Conservation (phyloP, 2,329 filamentous ascomycete species). For the Xylariaceae sp. region DNA sequence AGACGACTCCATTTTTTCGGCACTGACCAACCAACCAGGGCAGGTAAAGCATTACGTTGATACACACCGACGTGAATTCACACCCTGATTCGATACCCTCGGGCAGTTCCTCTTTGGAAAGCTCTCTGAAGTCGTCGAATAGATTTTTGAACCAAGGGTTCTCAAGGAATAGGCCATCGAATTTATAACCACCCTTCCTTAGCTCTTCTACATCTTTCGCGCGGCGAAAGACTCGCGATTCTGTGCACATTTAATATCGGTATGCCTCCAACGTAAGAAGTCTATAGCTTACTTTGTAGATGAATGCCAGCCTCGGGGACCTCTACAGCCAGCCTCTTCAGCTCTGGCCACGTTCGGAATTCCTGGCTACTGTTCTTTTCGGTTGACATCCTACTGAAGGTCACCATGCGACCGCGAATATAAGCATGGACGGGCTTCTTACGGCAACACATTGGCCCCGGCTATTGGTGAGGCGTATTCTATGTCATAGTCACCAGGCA, state of each 20-base stretch:
- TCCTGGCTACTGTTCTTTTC: constrained; percentile 32
- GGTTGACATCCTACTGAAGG: constrained; percentile 27
- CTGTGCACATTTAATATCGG: constrained; percentile 33
- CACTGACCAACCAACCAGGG: constrained; percentile 81
- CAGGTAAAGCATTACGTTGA: constrained; percentile 85
- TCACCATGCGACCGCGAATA: neutral
- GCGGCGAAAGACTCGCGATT: constrained; percentile 49
- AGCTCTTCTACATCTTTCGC: constrained; percentile 53
- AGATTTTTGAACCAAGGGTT: constrained; percentile 71
- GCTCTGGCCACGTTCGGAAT: constrained; percentile 30
- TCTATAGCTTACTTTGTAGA: constrained; percentile 27
- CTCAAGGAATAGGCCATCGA: constrained; percentile 62
- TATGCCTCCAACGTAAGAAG: neutral
- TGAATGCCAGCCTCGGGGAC: constrained; percentile 36
- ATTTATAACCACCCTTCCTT: constrained; percentile 45
- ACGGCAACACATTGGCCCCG: constrained; percentile 35
- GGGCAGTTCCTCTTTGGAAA: constrained; percentile 56
- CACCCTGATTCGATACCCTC: constrained; percentile 66
- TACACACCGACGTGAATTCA: constrained; percentile 79
- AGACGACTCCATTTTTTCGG: constrained; percentile 63
- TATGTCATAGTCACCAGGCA: constrained; percentile 71
- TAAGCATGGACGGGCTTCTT: constrained; percentile 13
- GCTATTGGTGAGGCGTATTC: constrained; percentile 67
- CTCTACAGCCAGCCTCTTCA: constrained; percentile 31
- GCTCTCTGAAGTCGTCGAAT: constrained; percentile 65